A percentile compares a stretch with the other conserved stretches of the same genome.
phyloP scores from a whole-genome alignment of 148 eudicot species.

The Gaultheria prostrata region DNA sequence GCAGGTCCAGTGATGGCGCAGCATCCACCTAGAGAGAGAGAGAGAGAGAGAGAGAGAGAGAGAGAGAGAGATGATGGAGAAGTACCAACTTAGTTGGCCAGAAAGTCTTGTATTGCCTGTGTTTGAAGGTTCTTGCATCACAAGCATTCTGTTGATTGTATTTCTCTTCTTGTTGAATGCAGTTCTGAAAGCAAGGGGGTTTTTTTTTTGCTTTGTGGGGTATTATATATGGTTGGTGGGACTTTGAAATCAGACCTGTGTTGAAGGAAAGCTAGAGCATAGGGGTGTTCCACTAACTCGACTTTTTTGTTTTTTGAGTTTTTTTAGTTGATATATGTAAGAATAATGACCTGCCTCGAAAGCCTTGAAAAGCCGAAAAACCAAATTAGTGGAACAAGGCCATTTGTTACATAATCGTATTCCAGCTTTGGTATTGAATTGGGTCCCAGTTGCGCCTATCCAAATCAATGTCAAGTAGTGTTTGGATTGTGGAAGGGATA shows the following conservation, averaged over 20 bases:
- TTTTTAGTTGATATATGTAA: no score
- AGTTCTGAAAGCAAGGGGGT: not conserved
- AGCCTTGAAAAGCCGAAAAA: no score
- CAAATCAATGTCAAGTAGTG: not conserved
- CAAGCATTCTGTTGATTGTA: constrained; percentile 15
- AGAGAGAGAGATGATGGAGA: constrained; percentile 14
- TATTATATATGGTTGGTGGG: not conserved
- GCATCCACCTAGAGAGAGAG: not conserved
- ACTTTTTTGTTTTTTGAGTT: no score
- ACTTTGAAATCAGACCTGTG: not conserved
- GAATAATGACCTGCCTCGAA: no score
- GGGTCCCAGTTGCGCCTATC: not conserved
- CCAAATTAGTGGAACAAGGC: no score
- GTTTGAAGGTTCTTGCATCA: constrained; percentile 26
- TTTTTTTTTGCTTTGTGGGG: not conserved
- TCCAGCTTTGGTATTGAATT: not conserved
- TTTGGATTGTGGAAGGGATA: not conserved
- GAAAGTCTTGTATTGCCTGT: constrained; percentile 13
- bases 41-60: not conserved
- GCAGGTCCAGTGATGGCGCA: not conserved
- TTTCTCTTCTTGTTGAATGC: not conserved
- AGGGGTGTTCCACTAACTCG: not conserved
- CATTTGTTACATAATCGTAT: not conserved
- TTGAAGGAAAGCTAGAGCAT: not conserved
- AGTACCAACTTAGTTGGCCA: constrained; percentile 13